Conservation (phyloP, 2,329 filamentous ascomycete species). For the Pyrenophora graminea region DNA sequence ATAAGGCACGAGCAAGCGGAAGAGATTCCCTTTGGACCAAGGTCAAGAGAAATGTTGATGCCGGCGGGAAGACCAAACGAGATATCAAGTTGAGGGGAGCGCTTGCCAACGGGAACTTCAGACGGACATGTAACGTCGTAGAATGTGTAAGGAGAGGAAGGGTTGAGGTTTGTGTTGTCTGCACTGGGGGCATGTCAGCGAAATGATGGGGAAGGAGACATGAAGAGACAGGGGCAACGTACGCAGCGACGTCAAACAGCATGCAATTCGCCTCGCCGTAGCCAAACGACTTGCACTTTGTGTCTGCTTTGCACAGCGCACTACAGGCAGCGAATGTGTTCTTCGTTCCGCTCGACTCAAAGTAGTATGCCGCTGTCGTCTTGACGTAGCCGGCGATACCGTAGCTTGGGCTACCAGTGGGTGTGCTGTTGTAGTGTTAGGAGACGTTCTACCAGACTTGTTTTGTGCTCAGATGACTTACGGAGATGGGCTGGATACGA, state of each 20-base stretch:
- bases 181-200: constrained; percentile 14
- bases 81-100: constrained; percentile 23
- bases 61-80: constrained; percentile 11
- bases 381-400: constrained; percentile 41
- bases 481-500: constrained; percentile 27
- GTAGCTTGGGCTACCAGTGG: constrained; percentile 24
- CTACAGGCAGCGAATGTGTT: constrained; percentile 38
- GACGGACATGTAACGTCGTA: constrained; percentile 34
- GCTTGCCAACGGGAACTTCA: constrained; percentile 38
- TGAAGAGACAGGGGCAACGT: constrained; percentile 6
- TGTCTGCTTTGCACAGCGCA: constrained; percentile 38
- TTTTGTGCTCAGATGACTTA: constrained; percentile 12
- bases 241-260: constrained; percentile 39
- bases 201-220: background rate
- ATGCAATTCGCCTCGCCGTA: constrained; percentile 43
- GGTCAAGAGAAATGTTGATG: constrained; percentile 32
- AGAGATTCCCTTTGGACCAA: constrained; percentile 24
- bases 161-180: constrained; percentile 42
- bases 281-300: constrained; percentile 38
- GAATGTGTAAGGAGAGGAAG: constrained; percentile 42
- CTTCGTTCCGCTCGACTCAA: constrained; percentile 41
- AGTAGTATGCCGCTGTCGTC: constrained; percentile 37
- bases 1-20: constrained; percentile 42
- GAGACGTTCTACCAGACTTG: background rate
- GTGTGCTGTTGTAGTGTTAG: constrained; percentile 21